These are phyloP conservation scores for Diaporthe sp. DNA, from an alignment of 2,329 filamentous ascomycete species.

Conservation along the genomic window DNA sequence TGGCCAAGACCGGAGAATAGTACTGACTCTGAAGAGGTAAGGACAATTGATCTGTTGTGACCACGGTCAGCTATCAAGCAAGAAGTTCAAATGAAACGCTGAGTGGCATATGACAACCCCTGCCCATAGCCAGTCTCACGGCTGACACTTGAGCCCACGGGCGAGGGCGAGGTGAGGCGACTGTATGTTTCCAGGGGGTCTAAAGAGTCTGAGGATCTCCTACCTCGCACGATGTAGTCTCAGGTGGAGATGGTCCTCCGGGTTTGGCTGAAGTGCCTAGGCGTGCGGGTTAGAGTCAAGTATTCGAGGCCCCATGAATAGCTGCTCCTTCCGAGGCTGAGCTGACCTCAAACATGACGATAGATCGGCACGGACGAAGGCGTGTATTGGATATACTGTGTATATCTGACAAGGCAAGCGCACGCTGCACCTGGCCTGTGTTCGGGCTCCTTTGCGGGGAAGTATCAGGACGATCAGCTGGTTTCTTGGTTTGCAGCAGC, in stretches of 20 bases:
- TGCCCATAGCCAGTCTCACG: background rate
- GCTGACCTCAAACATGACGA: constrained; percentile 34
- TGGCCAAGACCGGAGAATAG: background rate
- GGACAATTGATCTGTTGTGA: background rate
- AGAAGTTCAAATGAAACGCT: background rate
- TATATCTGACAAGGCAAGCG: background rate
- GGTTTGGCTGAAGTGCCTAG: constrained; percentile 55
- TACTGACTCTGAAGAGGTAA: constrained; percentile 17
- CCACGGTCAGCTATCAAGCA: background rate
- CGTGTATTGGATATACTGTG: background rate
- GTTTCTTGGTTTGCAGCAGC: background rate
- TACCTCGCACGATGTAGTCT: constrained; percentile 84
- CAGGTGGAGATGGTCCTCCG: constrained; percentile 79
- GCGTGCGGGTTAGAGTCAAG: background rate
- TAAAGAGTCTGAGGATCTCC: background rate
- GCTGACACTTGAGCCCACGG: background rate
- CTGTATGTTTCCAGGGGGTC: background rate
- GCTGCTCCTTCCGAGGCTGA: background rate
- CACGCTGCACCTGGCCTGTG: background rate
- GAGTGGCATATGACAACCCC: background rate
- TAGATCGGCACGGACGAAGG: background rate
- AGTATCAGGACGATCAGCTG: background rate
- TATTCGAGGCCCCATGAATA: background rate
- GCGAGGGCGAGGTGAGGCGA: background rate
- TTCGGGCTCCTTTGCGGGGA: constrained; percentile 9